A percentile compares a stretch with the other conserved stretches of the same genome.
phyloP scores from a whole-genome alignment of 768 basidiomycete species.

The Suillus subalutaceus region DNA sequence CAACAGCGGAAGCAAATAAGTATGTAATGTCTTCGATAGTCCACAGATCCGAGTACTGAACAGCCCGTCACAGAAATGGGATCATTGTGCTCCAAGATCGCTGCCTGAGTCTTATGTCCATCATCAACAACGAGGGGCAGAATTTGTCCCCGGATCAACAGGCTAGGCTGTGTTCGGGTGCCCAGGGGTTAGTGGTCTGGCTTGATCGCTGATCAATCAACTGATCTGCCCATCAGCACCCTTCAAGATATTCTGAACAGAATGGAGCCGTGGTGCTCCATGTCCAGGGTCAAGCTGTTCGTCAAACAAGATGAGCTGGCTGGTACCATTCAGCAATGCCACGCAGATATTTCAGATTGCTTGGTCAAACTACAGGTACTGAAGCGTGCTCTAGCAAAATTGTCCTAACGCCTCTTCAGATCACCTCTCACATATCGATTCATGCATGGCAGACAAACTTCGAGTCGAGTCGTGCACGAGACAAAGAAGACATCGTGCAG shows the following conservation, averaged over 20 bases:
- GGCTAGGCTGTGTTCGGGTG: constrained; percentile 33
- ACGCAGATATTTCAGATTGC: constrained; percentile 48
- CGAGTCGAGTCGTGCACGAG: constrained; percentile 38
- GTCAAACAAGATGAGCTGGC: constrained; percentile 47
- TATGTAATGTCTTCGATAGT: constrained; percentile 20
- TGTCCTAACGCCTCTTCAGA: constrained; percentile 28
- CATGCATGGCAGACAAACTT: constrained; percentile 53
- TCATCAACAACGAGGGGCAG: constrained; percentile 39
- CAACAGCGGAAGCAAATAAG: constrained; percentile 53
- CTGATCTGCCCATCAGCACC: constrained; percentile 22
- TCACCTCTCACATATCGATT: constrained; percentile 48
- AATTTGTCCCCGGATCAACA: constrained; percentile 33
- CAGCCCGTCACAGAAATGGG: constrained; percentile 37
- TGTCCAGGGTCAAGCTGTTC: constrained; percentile 44
- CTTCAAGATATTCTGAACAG: constrained; percentile 39
- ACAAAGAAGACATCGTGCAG: constrained; percentile 46
- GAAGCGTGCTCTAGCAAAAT: constrained; percentile 12
- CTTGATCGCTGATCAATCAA: not conserved
- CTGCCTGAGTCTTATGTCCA: constrained; percentile 44
- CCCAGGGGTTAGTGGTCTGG: constrained; percentile 32
- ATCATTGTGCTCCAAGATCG: constrained; percentile 49
- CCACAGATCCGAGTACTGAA: constrained; percentile 1
- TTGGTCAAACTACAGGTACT: constrained; percentile 50
- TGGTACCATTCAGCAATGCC: constrained; percentile 47
- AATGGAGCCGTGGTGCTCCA: constrained; percentile 49